These are phyloP conservation scores for Amaranthus palmeri DNA, from an alignment of 148 eudicot species.

Conservation along the genomic window DNA sequence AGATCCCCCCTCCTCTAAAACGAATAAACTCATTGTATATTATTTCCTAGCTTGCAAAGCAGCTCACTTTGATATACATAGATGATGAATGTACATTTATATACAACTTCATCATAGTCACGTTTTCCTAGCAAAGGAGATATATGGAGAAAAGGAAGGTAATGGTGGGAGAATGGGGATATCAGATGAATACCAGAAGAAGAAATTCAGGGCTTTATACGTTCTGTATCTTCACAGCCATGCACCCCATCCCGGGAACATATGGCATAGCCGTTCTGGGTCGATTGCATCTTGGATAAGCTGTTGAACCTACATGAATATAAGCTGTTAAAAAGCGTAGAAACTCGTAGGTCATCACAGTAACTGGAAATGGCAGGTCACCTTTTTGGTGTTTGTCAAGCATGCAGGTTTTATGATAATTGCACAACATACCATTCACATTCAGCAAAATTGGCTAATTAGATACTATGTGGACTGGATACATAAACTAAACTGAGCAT, in stretches of 20 bases:
- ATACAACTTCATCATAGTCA: constrained; percentile 4
- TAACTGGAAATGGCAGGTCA: no score
- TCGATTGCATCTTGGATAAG: constrained; percentile 94
- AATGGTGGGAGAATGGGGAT: not conserved
- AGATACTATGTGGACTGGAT: not conserved
- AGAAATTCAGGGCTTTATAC: not conserved
- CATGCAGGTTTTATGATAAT: no score
- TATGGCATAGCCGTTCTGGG: constrained; percentile 80
- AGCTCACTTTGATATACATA: not conserved
- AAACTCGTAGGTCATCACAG: no score
- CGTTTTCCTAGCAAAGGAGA: not conserved
- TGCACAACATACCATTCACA: not conserved
- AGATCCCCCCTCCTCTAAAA: not conserved
- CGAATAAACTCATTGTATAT: constrained; percentile 16
- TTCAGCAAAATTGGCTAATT: not conserved
- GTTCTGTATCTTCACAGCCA: constrained; percentile 52
- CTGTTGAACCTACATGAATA: constrained; percentile 74
- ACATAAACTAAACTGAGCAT: not conserved
- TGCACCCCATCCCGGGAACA: constrained; percentile 99
- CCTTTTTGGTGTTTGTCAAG: no score
- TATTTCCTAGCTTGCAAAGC: not conserved
- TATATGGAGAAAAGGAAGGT: not conserved
- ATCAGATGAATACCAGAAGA: not conserved
- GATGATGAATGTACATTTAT: not conserved
- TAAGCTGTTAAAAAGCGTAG: not conserved